Conservation (phyloP, 2,329 filamentous ascomycete species). For the Cercospora sesami region DNA sequence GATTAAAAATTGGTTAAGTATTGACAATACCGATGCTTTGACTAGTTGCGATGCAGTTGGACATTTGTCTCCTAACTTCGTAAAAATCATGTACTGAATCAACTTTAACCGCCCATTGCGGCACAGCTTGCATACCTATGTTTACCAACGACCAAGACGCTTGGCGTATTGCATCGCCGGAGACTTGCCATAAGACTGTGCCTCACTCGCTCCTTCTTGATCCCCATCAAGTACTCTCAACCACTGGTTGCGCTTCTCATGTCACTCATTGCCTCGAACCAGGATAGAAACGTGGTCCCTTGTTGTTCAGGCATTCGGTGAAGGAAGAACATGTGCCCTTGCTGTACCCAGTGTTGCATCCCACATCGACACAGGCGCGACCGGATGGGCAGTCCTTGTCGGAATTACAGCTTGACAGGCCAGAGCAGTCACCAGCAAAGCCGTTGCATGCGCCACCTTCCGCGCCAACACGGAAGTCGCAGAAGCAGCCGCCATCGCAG, state of each 20-base stretch:
- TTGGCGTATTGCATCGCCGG: background rate
- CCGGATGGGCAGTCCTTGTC: background rate
- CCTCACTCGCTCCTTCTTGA: background rate
- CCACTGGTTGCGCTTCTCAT: background rate
- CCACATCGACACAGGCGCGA: background rate
- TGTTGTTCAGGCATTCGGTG: background rate
- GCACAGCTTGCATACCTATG: background rate
- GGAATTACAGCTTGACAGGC: background rate
- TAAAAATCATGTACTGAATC: background rate
- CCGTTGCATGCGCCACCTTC: background rate
- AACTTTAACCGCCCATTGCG: background rate
- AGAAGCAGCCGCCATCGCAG: background rate
- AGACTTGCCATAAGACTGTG: background rate
- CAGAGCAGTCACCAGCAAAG: background rate
- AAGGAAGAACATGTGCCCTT: background rate
- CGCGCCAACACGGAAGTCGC: background rate
- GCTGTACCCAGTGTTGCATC: background rate
- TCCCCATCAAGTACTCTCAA: background rate
- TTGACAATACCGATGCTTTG: background rate
- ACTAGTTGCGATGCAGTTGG: background rate
- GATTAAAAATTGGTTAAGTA: background rate
- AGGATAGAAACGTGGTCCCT: background rate
- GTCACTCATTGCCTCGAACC: background rate
- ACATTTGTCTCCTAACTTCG: background rate
- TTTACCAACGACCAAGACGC: background rate